Evolutionary conservation across 371 early-diverging fungal species (phyloP).

Genomic region (Mortierella sp.): DNA sequence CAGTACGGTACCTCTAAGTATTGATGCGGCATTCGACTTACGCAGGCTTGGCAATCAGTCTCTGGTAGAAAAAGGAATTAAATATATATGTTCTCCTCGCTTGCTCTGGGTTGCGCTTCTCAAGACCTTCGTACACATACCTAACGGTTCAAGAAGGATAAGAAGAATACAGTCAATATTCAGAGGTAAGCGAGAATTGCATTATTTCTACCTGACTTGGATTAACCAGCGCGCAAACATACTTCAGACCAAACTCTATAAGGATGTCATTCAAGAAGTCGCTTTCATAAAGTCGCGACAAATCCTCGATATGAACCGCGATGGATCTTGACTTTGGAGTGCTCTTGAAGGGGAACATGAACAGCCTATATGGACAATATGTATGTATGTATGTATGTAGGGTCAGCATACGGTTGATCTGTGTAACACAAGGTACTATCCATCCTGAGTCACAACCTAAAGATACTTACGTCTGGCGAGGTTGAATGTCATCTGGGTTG

Average conservation of each 20-base stretch:
- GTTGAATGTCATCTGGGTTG: background rate
- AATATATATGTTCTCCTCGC: constrained; percentile 42
- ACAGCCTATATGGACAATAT: constrained; percentile 26
- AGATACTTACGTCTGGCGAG: constrained; percentile 7
- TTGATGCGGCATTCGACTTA: constrained; percentile 1
- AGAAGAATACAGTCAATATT: background rate
- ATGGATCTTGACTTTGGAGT: constrained; percentile 54
- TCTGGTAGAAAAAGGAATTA: constrained; percentile 54
- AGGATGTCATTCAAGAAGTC: constrained; percentile 75
- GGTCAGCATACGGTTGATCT: background rate
- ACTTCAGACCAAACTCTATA: constrained; percentile 73
- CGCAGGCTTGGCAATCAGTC: constrained; percentile 33
- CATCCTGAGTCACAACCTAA: background rate
- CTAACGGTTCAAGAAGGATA: constrained; percentile 1
- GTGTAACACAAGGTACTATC: background rate
- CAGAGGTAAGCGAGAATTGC: no score
- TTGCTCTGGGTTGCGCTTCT: constrained; percentile 18
- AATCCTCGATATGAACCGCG: constrained; percentile 61
- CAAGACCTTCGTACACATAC: constrained; percentile 33
- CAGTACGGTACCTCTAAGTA: no score
- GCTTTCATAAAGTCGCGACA: constrained; percentile 63
- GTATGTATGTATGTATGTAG: no score
- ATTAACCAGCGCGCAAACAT: constrained; percentile 1
- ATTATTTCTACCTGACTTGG: background rate
- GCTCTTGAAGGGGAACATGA: constrained; percentile 52